Percentiles rank a stretch among this genome's conserved stretches.
These are phyloP conservation scores for Cardamine occulta DNA, from an alignment of 345 rosid genomes.

Conservation along the genomic window DNA sequence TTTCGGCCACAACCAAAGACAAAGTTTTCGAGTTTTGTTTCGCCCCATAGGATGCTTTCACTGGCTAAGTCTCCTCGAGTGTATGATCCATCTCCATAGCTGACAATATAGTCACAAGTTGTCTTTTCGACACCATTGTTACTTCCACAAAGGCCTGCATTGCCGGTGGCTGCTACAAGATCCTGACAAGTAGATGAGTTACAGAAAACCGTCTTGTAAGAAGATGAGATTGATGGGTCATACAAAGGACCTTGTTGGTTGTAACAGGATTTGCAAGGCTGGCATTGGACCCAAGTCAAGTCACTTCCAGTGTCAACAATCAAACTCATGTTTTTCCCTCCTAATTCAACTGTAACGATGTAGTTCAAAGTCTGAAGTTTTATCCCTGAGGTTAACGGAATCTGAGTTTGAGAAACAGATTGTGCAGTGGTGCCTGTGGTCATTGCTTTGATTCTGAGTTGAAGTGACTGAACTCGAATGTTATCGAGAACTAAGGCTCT, in stretches of 20 bases:
- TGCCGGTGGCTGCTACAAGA: constrained; percentile 58
- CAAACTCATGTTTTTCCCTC: constrained; percentile 60
- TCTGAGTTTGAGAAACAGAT: constrained; percentile 41
- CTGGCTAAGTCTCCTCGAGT: constrained; percentile 72
- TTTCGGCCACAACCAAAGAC: constrained; percentile 84
- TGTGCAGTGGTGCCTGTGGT: constrained; percentile 33
- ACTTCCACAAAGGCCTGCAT: constrained; percentile 53
- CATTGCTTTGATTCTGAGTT: constrained; percentile 51
- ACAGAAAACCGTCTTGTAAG: constrained; percentile 61
- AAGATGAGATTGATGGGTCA: constrained; percentile 64
- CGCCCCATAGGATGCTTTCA: constrained; percentile 60
- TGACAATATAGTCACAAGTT: constrained; percentile 67
- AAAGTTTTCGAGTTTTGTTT: constrained; percentile 48
- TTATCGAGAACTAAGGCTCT: constrained; percentile 61
- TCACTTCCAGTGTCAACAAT: constrained; percentile 96
- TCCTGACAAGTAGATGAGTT: constrained; percentile 73
- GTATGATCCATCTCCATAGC: constrained; percentile 90
- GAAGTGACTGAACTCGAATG: constrained; percentile 55
- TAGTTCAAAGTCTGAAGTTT: constrained; percentile 72
- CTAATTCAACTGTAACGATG: constrained; percentile 66
- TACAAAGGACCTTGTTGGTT: constrained; percentile 75
- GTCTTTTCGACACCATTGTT: constrained; percentile 33
- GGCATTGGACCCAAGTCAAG: constrained; percentile 94
- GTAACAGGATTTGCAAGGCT: constrained; percentile 76
- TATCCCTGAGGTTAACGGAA: constrained; percentile 71